Conservation (phyloP, 495 filamentous ascomycete genomes). For the Melanomma pulvis-pyrius region DNA sequence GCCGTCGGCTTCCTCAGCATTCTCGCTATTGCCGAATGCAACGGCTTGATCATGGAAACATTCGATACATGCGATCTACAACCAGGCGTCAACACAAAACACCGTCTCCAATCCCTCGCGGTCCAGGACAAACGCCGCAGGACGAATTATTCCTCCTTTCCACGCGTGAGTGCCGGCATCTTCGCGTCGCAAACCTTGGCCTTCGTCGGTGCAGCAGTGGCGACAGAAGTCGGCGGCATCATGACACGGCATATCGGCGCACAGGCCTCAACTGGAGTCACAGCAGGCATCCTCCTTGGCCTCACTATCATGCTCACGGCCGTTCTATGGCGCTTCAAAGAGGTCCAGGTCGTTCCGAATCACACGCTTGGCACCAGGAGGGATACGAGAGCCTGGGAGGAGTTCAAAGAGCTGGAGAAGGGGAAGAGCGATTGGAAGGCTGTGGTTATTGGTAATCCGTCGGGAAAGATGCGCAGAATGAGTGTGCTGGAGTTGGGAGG, state of each 20-base stretch:
- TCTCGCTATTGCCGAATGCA: slow-evolving; percentile 74
- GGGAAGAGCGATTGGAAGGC: slow-evolving; percentile 61
- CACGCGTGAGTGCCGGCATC: slow-evolving; percentile 70
- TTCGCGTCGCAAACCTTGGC: slow-evolving; percentile 67
- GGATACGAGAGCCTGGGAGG: slow-evolving; percentile 41
- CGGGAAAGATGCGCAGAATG: slow-evolving; percentile 64
- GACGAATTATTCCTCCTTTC: slow-evolving; percentile 69
- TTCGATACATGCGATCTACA: slow-evolving; percentile 77
- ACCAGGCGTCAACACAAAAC: slow-evolving; percentile 60
- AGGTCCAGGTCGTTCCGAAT: slow-evolving; percentile 66
- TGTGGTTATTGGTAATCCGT: slow-evolving; percentile 68
- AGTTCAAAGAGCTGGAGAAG: slow-evolving; percentile 41
- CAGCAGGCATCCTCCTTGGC: slow-evolving; percentile 63
- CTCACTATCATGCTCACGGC: slow-evolving; percentile 63
- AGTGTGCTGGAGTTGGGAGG: slow-evolving; percentile 67
- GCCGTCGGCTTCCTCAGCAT: slow-evolving; percentile 68
- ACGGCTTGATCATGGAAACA: slow-evolving; percentile 77
- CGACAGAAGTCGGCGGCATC: slow-evolving; percentile 63
- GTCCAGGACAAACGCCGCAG: slow-evolving; percentile 56
- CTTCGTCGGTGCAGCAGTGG: slow-evolving; percentile 65
- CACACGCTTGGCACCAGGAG: slow-evolving; percentile 50
- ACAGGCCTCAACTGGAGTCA: slow-evolving; percentile 63
- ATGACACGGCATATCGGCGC: slow-evolving; percentile 66
- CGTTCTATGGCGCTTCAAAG: slow-evolving; percentile 63
- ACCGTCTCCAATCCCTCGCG: slow-evolving; percentile 50